phyloP scores from a whole-genome alignment of 2,329 filamentous ascomycete species.

The Dendryphion nanum region DNA sequence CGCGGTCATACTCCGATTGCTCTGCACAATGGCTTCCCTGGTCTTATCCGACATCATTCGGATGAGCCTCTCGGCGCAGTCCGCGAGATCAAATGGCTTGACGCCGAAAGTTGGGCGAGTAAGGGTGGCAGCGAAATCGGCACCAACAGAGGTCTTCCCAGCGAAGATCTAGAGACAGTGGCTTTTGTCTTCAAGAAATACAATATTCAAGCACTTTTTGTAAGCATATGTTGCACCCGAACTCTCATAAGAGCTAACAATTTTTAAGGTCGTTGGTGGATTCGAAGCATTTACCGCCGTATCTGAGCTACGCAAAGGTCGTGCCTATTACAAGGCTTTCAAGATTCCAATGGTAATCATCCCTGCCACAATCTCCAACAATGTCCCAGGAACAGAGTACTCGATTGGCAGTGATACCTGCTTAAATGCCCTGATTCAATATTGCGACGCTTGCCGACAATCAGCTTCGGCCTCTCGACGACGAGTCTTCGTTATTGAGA shows the following conservation, averaged over 20 bases:
- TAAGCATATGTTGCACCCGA: too few species aligned
- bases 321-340: slow-evolving; percentile 75
- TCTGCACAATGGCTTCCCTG: slow-evolving; percentile 96
- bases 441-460: slow-evolving; percentile 97
- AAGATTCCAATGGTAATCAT: slow-evolving; percentile 88
- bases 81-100: slow-evolving; percentile 84
- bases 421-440: slow-evolving; percentile 88
- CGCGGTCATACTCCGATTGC: slow-evolving; percentile 90
- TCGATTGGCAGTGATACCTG: slow-evolving; percentile 96
- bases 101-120: slow-evolving; percentile 93
- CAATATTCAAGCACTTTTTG: slow-evolving; percentile 86
- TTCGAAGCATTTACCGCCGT: slow-evolving; percentile 96
- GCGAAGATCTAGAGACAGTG: slow-evolving; percentile 79
- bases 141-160: slow-evolving; percentile 90
- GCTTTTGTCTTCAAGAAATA: slow-evolving; percentile 82
- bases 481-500: slow-evolving; percentile 96
- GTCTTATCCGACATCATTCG: slow-evolving; percentile 83
- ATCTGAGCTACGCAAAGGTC: slow-evolving; percentile 79
- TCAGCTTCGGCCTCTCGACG: slow-evolving; percentile 91
- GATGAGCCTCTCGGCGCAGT: slow-evolving; percentile 82
- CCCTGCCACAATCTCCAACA: slow-evolving; percentile 98
- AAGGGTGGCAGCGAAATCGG: slow-evolving; percentile 97
- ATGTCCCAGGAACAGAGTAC: slow-evolving; percentile 96
- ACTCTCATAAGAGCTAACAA: too few species aligned
- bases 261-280: slow-evolving; percentile 88